Percentiles rank a stretch among this genome's conserved stretches.
Conservation (phyloP, 2,329 filamentous ascomycete genomes). For the Aaosphaeria arxii region DNA sequence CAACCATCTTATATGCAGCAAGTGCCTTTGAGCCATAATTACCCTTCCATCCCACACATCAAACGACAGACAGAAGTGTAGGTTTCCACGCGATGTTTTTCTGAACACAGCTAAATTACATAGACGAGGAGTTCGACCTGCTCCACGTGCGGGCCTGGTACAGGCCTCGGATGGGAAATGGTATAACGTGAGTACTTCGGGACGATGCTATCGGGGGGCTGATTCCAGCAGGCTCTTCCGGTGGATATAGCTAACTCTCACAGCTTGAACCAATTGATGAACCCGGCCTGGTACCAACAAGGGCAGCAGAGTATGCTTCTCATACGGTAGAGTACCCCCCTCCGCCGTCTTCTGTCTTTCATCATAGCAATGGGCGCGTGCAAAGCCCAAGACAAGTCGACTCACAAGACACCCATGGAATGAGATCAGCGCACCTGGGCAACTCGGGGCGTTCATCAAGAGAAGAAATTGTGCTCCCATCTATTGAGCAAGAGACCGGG, state of each 20-base stretch:
- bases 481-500: conserved; percentile 6
- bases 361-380: background rate
- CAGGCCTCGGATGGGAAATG: background rate
- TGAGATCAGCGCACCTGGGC: background rate
- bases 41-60: background rate
- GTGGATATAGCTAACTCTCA: background rate
- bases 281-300: background rate
- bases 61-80: background rate
- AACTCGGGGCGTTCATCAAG: background rate
- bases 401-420: background rate
- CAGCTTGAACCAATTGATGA: background rate
- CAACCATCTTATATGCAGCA: background rate
- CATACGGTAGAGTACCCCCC: background rate
- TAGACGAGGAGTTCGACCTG: background rate
- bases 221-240: background rate
- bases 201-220: background rate
- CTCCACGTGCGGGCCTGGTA: background rate
- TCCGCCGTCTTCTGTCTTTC: background rate
- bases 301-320: background rate
- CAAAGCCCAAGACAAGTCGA: background rate
- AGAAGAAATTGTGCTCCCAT: conserved; percentile 4
- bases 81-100: background rate
- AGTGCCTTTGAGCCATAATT: background rate
- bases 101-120: background rate
- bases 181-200: background rate